Evolutionary conservation across 371 early-diverging fungal species (phyloP).

Genomic region (Cokeromyces recurvatus): DNA sequence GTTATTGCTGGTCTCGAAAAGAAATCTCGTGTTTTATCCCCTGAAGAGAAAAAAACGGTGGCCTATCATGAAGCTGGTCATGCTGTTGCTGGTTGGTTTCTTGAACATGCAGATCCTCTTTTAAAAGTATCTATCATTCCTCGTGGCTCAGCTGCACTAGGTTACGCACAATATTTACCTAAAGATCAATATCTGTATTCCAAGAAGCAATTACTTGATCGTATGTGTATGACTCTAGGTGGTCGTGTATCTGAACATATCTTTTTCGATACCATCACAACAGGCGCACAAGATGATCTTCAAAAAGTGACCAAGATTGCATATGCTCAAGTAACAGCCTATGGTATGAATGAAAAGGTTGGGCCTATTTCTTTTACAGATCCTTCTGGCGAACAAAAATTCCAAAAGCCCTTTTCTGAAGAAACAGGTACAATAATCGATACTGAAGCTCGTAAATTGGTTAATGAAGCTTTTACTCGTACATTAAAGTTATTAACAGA

Average conservation of each 20-base stretch:
- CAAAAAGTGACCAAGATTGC: slow-evolving; percentile 96
- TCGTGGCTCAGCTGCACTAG: slow-evolving; percentile 90
- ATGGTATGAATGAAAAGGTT: slow-evolving; percentile 89
- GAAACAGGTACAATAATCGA: slow-evolving; percentile 92
- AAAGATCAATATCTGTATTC: slow-evolving; percentile 94
- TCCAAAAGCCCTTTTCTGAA: slow-evolving; percentile 94
- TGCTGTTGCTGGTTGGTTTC: slow-evolving; percentile 96
- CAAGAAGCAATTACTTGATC: slow-evolving; percentile 88
- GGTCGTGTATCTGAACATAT: slow-evolving; percentile 92
- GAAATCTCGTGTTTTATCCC: slow-evolving; percentile 90
- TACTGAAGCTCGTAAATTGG: slow-evolving; percentile 79
- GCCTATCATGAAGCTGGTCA: slow-evolving; percentile 99
- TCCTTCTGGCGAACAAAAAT: slow-evolving; percentile 62
- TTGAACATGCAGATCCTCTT: slow-evolving; percentile 91
- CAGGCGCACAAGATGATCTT: slow-evolving; percentile 91
- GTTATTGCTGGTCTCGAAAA: slow-evolving; percentile 98
- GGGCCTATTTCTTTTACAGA: slow-evolving; percentile 84
- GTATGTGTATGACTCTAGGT: slow-evolving; percentile 97
- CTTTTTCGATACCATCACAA: slow-evolving; percentile 86
- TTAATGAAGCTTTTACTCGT: slow-evolving; percentile 73
- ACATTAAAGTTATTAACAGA: slow-evolving; percentile 75
- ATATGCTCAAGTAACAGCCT: slow-evolving; percentile 87
- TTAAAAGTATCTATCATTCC: slow-evolving; percentile 98
- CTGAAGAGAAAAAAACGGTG: slow-evolving; percentile 96
- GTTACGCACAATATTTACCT: slow-evolving; percentile 97